phyloP scores from a whole-genome alignment of 192 early-diverging fungal species.

The Mortierella claussenii region DNA sequence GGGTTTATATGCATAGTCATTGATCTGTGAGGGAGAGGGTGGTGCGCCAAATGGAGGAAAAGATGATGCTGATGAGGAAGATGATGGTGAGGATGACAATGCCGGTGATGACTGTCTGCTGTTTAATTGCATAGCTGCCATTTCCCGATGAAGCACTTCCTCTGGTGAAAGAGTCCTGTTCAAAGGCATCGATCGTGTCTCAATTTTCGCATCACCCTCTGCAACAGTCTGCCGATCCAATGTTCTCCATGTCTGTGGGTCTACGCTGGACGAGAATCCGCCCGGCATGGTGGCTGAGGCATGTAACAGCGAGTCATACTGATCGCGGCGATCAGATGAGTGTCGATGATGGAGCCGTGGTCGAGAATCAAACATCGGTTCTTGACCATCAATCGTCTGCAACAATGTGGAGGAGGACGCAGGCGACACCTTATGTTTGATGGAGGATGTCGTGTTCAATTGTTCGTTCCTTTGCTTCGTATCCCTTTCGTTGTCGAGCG shows the following conservation, averaged over 20 bases:
- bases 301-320: too few relatives aligned
- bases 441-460: not conserved
- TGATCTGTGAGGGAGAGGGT: not conserved
- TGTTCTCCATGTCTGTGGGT: constrained; percentile 17
- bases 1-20: not conserved
- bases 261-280: constrained; percentile 22
- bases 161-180: constrained; percentile 4
- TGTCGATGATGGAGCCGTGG: constrained; percentile 17
- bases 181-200: not conserved
- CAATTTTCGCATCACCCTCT: not conserved
- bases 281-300: constrained; percentile 33
- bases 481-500: not conserved
- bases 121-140: constrained; percentile 21
- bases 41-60: not conserved
- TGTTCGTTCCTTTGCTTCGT: constrained; percentile 4
- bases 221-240: not conserved
- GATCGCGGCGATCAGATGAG: constrained; percentile 4
- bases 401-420: constrained; percentile 5
- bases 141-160: not conserved
- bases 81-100: not conserved
- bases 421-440: not conserved
- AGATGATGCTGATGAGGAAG: not conserved
- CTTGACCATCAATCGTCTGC: constrained; percentile 3
- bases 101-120: constrained; percentile 1
- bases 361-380: constrained; percentile 6